phyloP scores from a whole-genome alignment of 495 filamentous ascomycete genomes.

The Penicillium goetzii region DNA sequence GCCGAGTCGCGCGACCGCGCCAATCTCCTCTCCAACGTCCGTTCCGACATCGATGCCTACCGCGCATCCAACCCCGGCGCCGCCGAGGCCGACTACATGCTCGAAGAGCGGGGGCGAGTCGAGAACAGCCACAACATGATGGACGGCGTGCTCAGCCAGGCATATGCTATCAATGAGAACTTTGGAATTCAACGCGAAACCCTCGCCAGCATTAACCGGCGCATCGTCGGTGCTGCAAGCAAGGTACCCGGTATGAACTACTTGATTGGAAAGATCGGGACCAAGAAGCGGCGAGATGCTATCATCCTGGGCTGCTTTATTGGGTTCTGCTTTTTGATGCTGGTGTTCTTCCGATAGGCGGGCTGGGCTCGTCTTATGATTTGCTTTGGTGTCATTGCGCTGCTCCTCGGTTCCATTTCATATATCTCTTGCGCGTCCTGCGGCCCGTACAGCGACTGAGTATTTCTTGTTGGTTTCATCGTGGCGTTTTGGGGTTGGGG shows the following conservation, averaged over 20 bases:
- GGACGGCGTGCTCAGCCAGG: constrained; percentile 91
- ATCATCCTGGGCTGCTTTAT: constrained; percentile 91
- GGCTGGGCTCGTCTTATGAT: constrained; percentile 9
- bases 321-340: constrained; percentile 84
- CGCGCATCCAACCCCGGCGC: constrained; percentile 76
- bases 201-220: constrained; percentile 79
- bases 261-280: constrained; percentile 90
- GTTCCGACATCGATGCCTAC: constrained; percentile 89
- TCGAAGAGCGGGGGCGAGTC: constrained; percentile 81
- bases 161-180: constrained; percentile 93
- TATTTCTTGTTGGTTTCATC: constrained; percentile 15
- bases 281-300: constrained; percentile 93
- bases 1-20: constrained; percentile 77
- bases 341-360: constrained; percentile 76
- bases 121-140: constrained; percentile 86
- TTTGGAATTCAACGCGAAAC: constrained; percentile 87
- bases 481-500: constrained; percentile 32
- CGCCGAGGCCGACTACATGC: constrained; percentile 94
- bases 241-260: constrained; percentile 92
- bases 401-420: constrained; percentile 6
- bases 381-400: constrained; percentile 6
- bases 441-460: constrained; percentile 29
- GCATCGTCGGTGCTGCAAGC: constrained; percentile 85
- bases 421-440: constrained; percentile 16
- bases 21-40: constrained; percentile 89